Evolutionary conservation across 495 filamentous ascomycete genomes (phyloP).

Genomic region (Corynascus novoguineensis): DNA sequence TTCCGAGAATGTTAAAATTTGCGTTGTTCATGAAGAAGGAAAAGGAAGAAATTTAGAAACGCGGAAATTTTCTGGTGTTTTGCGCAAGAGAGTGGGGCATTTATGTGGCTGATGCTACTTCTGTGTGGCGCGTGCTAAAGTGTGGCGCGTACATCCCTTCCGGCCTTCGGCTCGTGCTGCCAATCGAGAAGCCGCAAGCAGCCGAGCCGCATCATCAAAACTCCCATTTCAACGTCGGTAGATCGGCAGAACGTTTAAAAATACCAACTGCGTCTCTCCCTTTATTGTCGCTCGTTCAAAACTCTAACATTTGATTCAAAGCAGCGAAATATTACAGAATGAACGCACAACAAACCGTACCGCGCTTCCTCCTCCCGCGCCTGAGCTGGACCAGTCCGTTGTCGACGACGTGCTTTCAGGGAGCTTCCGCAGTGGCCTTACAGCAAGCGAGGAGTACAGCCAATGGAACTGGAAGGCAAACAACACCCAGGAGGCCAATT

Average conservation of each 20-base stretch:
- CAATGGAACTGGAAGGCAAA: slow-evolving; percentile 1
- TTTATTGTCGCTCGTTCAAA: not conserved
- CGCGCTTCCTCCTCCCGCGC: slow-evolving; percentile 49
- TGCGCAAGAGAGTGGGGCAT: not conserved
- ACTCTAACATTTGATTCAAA: not conserved
- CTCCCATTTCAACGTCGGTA: not conserved
- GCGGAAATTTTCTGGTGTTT: slow-evolving; percentile 22
- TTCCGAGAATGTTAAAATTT: slow-evolving; percentile 48
- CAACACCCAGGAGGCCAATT: slow-evolving; percentile 8
- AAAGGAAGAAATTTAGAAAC: slow-evolving; percentile 22
- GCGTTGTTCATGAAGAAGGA: slow-evolving; percentile 50
- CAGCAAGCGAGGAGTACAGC: slow-evolving; percentile 12
- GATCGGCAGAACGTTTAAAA: not conserved
- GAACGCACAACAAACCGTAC: slow-evolving; percentile 33
- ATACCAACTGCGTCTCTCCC: not conserved
- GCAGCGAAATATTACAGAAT: slow-evolving; percentile 12
- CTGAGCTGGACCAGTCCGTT: slow-evolving; percentile 45
- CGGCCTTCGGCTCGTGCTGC: not conserved
- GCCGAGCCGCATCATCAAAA: slow-evolving; percentile 7
- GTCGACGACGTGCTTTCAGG: slow-evolving; percentile 8
- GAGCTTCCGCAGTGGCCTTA: slow-evolving; percentile 12
- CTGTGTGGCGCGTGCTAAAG: not conserved
- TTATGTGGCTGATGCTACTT: not conserved
- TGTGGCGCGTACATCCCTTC: no score
- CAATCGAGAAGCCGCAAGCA: slow-evolving; percentile 11